These are phyloP conservation scores for Diversispora epigaea DNA, from an alignment of 192 early-diverging fungal species.

Conservation along the genomic window DNA sequence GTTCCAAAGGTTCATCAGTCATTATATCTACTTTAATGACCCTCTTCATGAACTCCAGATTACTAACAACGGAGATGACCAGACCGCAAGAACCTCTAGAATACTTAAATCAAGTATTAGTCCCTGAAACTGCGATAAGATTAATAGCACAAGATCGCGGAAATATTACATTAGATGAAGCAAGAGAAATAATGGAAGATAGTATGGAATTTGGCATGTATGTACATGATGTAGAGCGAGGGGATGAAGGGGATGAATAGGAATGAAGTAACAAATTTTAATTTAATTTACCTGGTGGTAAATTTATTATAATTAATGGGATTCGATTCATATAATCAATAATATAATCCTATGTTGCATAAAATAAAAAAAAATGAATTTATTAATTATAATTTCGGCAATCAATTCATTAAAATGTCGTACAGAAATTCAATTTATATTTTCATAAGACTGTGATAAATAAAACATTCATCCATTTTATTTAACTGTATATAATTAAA, in stretches of 20 bases:
- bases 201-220: constrained; percentile 47
- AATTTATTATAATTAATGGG: too few species aligned
- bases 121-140: constrained; percentile 50
- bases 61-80: constrained; percentile 36
- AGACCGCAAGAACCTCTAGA: constrained; percentile 50
- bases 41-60: constrained; percentile 40
- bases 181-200: constrained; percentile 41
- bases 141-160: constrained; percentile 48
- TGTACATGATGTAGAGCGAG: constrained; percentile 34
- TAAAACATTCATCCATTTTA: too few species aligned
- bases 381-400: too few species aligned
- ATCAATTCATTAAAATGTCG: too few species aligned
- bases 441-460: too few species aligned
- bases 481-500: too few species aligned
- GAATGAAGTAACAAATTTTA: too few species aligned
- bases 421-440: too few species aligned
- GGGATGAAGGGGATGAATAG: neutral
- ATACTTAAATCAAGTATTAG: constrained; percentile 53
- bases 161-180: constrained; percentile 35
- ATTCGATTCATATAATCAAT: too few species aligned
- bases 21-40: constrained; percentile 38
- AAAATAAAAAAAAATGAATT: too few species aligned
- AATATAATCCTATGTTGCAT: too few species aligned
- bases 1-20: constrained; percentile 44
- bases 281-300: too few species aligned